Percentiles rank a stretch among this genome's conserved stretches.
Conservation (phyloP, 306 rosid species). For the Trichosanthes truncata region DNA sequence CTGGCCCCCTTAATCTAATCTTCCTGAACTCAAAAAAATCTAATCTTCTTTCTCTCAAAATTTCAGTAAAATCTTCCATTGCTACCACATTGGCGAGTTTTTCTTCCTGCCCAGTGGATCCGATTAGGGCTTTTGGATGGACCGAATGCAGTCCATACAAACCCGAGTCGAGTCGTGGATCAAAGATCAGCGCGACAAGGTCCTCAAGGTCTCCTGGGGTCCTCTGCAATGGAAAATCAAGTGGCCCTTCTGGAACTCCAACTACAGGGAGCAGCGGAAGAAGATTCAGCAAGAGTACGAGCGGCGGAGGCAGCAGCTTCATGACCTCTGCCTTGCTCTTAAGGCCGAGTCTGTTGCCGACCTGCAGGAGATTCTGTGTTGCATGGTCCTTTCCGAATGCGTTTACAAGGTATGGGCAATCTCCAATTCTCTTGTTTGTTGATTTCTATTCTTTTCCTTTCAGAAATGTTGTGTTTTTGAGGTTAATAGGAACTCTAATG, state of each 20-base stretch:
- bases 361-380: slow-evolving; percentile 79
- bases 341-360: slow-evolving; percentile 71
- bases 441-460: not conserved
- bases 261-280: slow-evolving; percentile 52
- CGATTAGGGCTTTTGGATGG: slow-evolving; percentile 3
- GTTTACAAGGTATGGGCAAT: slow-evolving; percentile 62
- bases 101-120: not conserved
- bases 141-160: slow-evolving; percentile 65
- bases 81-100: not conserved
- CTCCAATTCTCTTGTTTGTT: not conserved
- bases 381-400: slow-evolving; percentile 94
- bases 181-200: slow-evolving; percentile 56
- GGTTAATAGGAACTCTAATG: not conserved
- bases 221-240: slow-evolving; percentile 79
- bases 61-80: not conserved
- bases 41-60: not conserved
- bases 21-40: not conserved
- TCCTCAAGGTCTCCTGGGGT: slow-evolving; percentile 74
- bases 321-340: slow-evolving; percentile 55
- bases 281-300: slow-evolving; percentile 65
- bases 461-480: not conserved
- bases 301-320: slow-evolving; percentile 56
- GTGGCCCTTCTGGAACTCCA: slow-evolving; percentile 64
- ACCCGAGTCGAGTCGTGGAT: slow-evolving; percentile 88
- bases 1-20: not conserved